Base-by-base conservation (phyloP, 2,329 filamentous ascomycete genomes). In the Alternaria metachromatica region DNA sequence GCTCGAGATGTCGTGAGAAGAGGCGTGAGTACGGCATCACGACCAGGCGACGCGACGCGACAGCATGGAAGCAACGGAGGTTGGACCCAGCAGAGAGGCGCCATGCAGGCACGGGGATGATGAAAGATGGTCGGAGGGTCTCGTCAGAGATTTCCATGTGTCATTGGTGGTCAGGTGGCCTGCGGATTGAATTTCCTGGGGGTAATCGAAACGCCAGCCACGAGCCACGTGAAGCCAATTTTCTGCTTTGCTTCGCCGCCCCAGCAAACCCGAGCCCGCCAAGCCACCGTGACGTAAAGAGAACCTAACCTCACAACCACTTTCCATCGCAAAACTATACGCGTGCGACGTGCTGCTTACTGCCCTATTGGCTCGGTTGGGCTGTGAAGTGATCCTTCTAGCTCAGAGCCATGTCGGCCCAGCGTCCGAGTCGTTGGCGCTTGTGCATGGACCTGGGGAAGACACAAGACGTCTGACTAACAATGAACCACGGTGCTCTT, bases 381-480 rank as follows among this genome's bases (percentile, higher is more conserved):
- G 26, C 67, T 69, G 70, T 72, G 70, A 28, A 70, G 71, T 73
- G 64, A 67, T 61, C 46, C 53, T 68, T 63, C 62, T 71, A 66
- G 64, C 58, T 63, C 53, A 61, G 60, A 65, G 71, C 70, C 74
- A 69, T 69, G 62, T 51, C 62, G 68, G 68, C 58, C 71, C 70
- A 59, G 64, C 50, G 67, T 69, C 73, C 70, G 69, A 66, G 63
- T 61, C 66, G 69, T 63, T 73, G 72, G 72, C 69, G 71, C 65
- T 62, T 67, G 68, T 66, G 66, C 66, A 67, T 51, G 62, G 66
- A 68, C 63, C 70, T 71, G 68, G 72, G 68, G 66, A 70, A 72
- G 49, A 62, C 64, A 65, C 63, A 69, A 72, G 65, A 70, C 68
- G 63, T 53, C 63, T 73, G 75, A 77, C 75, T 77, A 78, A 75